phyloP scores from a whole-genome alignment of 2,329 filamentous ascomycete genomes.

The Fusarium musae region DNA sequence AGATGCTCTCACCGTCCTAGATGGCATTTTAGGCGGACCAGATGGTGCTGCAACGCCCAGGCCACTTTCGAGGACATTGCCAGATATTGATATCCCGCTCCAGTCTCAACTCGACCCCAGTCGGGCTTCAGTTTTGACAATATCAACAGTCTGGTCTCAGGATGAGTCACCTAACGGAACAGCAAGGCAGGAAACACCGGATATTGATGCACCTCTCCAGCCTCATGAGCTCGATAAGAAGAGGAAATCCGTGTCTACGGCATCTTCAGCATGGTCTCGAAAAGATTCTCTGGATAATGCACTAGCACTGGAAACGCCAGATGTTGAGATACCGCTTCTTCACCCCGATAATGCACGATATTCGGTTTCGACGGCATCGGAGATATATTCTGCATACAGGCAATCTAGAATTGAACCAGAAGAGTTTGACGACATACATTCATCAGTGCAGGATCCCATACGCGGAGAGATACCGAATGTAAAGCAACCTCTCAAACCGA shows the following conservation, averaged over 20 bases:
- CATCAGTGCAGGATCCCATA: slow-evolving; percentile 4
- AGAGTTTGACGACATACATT: slow-evolving; percentile 17
- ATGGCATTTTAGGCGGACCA: slow-evolving; percentile 12
- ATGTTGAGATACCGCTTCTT: slow-evolving; percentile 16
- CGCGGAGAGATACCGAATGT: slow-evolving; percentile 12
- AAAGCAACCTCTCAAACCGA: slow-evolving; percentile 9
- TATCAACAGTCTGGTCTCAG: slow-evolving; percentile 26
- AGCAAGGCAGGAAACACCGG: slow-evolving; percentile 14
- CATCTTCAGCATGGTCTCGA: slow-evolving; percentile 14
- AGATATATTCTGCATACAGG: slow-evolving; percentile 17
- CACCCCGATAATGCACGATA: slow-evolving; percentile 11
- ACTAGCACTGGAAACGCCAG: slow-evolving; percentile 10
- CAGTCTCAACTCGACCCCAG: slow-evolving; percentile 5
- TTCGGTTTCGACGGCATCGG: slow-evolving; percentile 31
- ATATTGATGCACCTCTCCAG: slow-evolving; percentile 19
- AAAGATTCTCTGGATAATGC: neutral
- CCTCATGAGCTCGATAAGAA: slow-evolving; percentile 17
- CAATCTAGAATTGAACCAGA: slow-evolving; percentile 5
- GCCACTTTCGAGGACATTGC: slow-evolving; percentile 20
- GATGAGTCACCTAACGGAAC: neutral
- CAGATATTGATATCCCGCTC: slow-evolving; percentile 22
- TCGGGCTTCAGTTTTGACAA: slow-evolving; percentile 22
- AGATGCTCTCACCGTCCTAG: slow-evolving; percentile 23
- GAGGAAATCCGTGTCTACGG: slow-evolving; percentile 15
- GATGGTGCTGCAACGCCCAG: slow-evolving; percentile 19